Conservation (phyloP, 108 stramenopile genomes). For the Skeletonema tropicum region DNA sequence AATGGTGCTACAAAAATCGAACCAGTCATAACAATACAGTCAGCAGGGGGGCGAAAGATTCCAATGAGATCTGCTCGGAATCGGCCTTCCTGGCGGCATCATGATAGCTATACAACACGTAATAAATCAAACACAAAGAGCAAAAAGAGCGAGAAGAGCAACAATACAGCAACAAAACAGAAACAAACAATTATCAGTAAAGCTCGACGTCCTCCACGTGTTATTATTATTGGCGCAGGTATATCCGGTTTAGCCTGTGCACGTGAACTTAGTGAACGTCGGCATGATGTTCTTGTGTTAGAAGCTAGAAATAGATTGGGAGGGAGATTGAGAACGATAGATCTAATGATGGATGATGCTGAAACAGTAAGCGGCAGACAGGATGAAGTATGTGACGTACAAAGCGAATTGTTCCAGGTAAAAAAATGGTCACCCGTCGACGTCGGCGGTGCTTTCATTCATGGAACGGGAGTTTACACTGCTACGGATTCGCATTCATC, state of each 20-base stretch:
- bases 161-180: neutral
- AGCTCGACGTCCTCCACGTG: constrained; percentile 54
- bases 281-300: constrained; percentile 77
- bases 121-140: neutral
- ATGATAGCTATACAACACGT: neutral
- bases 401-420: constrained; percentile 29
- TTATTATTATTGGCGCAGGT: constrained; percentile 79
- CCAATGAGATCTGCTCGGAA: neutral
- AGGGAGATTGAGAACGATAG: constrained; percentile 61
- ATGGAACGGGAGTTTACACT: constrained; percentile 77
- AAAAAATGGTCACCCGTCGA: constrained; percentile 54
- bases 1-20: neutral
- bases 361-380: constrained; percentile 1
- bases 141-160: constrained; percentile 4
- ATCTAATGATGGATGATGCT: constrained; percentile 41
- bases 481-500: neutral
- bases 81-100: neutral
- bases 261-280: constrained; percentile 69
- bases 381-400: constrained; percentile 10
- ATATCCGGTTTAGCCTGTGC: constrained; percentile 79
- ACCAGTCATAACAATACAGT: neutral
- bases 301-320: constrained; percentile 74
- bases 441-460: constrained; percentile 87
- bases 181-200: neutral
- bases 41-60: neutral